A percentile compares a stretch with the other conserved stretches of the same genome.
Conservation (phyloP, 2,329 filamentous ascomycete genomes). For the Calonectria henricotiae region DNA sequence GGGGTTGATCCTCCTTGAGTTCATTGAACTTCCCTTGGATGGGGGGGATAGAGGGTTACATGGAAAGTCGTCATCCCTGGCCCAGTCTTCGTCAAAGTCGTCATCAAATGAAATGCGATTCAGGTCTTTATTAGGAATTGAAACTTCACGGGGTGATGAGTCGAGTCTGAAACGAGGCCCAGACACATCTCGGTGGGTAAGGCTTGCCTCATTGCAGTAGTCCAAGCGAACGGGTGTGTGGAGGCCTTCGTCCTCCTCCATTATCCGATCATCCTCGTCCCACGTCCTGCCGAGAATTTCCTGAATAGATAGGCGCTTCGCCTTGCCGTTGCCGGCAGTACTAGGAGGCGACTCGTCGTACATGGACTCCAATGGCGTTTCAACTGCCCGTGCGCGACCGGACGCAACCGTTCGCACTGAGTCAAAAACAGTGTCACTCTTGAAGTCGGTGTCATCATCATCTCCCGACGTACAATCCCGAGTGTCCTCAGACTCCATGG, state of each 20-base stretch:
- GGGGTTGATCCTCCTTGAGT: slow-evolving; percentile 69
- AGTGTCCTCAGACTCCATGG: slow-evolving; percentile 78
- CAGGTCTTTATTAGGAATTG: slow-evolving; percentile 61
- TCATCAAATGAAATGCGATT: slow-evolving; percentile 73
- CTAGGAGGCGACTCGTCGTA: slow-evolving; percentile 84
- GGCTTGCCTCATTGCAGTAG: slow-evolving; percentile 52
- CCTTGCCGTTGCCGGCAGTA: slow-evolving; percentile 68
- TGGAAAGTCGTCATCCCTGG: slow-evolving; percentile 68
- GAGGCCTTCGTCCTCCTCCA: slow-evolving; percentile 75
- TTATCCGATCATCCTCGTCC: slow-evolving; percentile 72
- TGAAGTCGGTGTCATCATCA: slow-evolving; percentile 84
- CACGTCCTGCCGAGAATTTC: slow-evolving; percentile 72
- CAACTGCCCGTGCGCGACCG: slow-evolving; percentile 75
- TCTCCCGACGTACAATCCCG: slow-evolving; percentile 78
- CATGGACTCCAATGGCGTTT: slow-evolving; percentile 84
- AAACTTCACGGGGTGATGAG: slow-evolving; percentile 55
- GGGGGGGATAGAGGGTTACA: slow-evolving; percentile 74
- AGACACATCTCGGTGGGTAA: slow-evolving; percentile 38
- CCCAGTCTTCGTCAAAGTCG: slow-evolving; percentile 77
- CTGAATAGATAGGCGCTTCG: slow-evolving; percentile 73
- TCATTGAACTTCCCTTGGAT: slow-evolving; percentile 66
- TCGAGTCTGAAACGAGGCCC: slow-evolving; percentile 54
- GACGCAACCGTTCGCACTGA: slow-evolving; percentile 82
- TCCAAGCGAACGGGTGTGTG: slow-evolving; percentile 67
- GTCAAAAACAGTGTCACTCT: slow-evolving; percentile 84